Percentiles rank a stretch among this genome's conserved stretches.
Evolutionary conservation across 805 yeast genomes (phyloP).

Genomic region (Candida ulmi): DNA sequence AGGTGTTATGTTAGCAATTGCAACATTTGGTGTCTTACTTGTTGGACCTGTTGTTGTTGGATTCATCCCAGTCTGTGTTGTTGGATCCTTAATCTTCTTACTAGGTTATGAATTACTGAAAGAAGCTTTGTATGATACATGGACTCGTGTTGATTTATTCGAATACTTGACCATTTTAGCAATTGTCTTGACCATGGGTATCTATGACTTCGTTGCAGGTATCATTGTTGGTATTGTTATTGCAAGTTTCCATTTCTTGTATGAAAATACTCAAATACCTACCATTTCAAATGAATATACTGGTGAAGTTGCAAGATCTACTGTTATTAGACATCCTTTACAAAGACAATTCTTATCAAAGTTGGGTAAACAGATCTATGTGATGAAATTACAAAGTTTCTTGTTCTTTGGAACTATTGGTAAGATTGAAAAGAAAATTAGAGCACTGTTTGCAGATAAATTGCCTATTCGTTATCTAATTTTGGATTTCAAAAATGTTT

Average conservation of each 20-base stretch:
- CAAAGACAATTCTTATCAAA: conserved; percentile 80
- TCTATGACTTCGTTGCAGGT: conserved; percentile 91
- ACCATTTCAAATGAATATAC: conserved; percentile 78
- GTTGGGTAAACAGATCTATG: conserved; percentile 87
- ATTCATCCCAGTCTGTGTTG: conserved; percentile 91
- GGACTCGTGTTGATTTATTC: conserved; percentile 63
- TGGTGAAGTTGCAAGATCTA: conserved; percentile 85
- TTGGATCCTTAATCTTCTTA: conserved; percentile 84
- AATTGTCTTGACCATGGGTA: conserved; percentile 93
- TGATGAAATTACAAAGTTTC: conserved; percentile 81
- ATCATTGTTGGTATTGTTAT: conserved; percentile 83
- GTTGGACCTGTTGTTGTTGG: conserved; percentile 93
- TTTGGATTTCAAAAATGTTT: conserved; percentile 79
- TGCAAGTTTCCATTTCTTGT: conserved; percentile 93
- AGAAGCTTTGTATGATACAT: conserved; percentile 83
- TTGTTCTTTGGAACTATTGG: conserved; percentile 95
- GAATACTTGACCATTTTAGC: conserved; percentile 82
- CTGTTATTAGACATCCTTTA: conserved; percentile 85
- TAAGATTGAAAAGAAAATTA: conserved; percentile 73
- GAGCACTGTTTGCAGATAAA: conserved; percentile 51
- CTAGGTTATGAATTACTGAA: conserved; percentile 86
- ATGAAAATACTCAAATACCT: conserved; percentile 80
- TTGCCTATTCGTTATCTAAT: conserved; percentile 76
- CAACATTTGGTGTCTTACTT: conserved; percentile 75
- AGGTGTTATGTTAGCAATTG: conserved; percentile 81